phyloP scores from a whole-genome alignment of 805 yeast species.

The Ogataea wickerhamii region DNA sequence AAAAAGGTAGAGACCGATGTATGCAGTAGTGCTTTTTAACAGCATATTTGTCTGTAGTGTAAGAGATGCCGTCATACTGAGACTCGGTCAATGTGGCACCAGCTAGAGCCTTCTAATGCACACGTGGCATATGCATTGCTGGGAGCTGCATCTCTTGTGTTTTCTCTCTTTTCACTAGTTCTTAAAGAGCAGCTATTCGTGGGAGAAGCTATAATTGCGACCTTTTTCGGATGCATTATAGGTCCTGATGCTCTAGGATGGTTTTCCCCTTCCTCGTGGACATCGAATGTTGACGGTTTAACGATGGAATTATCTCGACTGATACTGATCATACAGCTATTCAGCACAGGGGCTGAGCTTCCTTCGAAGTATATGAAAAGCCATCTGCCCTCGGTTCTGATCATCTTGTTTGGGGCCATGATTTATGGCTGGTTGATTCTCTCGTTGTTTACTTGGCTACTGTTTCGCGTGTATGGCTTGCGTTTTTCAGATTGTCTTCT shows the following conservation, averaged over 20 bases:
- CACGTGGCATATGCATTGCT: slow-evolving; percentile 87
- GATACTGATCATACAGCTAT: slow-evolving; percentile 81
- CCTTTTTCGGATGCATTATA: slow-evolving; percentile 77
- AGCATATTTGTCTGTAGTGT: too few relatives aligned
- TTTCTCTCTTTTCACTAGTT: slow-evolving; percentile 75
- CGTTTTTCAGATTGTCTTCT: slow-evolving; percentile 68
- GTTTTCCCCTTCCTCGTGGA: slow-evolving; percentile 80
- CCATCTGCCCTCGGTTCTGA: slow-evolving; percentile 75
- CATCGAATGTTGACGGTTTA: slow-evolving; percentile 57
- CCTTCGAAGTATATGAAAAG: slow-evolving; percentile 84
- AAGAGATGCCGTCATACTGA: too few relatives aligned
- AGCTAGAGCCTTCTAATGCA: slow-evolving; percentile 39
- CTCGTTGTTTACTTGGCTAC: slow-evolving; percentile 72
- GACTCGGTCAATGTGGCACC: slow-evolving; percentile 20
- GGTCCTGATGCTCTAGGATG: slow-evolving; percentile 85
- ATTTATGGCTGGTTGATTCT: slow-evolving; percentile 84
- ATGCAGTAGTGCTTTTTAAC: too few relatives aligned
- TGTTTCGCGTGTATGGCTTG: slow-evolving; percentile 59
- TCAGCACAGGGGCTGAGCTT: slow-evolving; percentile 91
- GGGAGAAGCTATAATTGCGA: slow-evolving; percentile 90
- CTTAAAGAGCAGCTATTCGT: slow-evolving; percentile 80
- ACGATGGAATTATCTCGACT: slow-evolving; percentile 82
- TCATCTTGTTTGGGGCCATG: slow-evolving; percentile 83
- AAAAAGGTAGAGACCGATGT: too few relatives aligned
- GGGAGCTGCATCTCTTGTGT: slow-evolving; percentile 76